These are phyloP conservation scores for Coniosporium apollinis DNA, from an alignment of 495 filamentous ascomycete species.

Conservation along the genomic window DNA sequence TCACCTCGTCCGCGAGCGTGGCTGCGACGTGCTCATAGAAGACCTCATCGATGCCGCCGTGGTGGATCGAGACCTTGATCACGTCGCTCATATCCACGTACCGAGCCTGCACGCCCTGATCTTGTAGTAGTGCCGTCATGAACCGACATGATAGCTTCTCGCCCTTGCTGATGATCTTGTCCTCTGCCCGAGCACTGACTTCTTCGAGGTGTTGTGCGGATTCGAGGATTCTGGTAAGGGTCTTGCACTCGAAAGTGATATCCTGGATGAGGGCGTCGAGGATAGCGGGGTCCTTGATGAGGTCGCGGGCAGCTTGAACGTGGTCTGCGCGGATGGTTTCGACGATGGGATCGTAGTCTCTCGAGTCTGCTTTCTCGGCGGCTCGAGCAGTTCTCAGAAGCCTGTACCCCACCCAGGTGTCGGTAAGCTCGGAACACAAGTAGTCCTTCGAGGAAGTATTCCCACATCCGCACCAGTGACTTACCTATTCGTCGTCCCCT, in stretches of 20 bases:
- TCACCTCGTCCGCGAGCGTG: conserved; percentile 47
- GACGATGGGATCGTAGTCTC: conserved; percentile 52
- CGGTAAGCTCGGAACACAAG: no score
- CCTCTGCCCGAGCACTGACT: conserved; percentile 66
- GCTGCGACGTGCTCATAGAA: conserved; percentile 63
- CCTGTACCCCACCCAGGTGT: no score
- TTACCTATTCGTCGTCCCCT: conserved; percentile 90
- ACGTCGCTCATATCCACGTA: conserved; percentile 75
- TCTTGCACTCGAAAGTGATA: conserved; percentile 56
- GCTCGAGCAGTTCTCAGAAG: conserved; percentile 53
- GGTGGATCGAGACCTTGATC: conserved; percentile 40
- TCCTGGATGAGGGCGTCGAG: conserved; percentile 37
- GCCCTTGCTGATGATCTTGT: conserved; percentile 79
- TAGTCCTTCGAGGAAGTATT: no score
- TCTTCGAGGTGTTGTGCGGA: conserved; percentile 40
- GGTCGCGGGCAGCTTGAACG: conserved; percentile 42
- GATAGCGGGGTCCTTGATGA: conserved; percentile 44
- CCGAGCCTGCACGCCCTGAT: conserved; percentile 60
- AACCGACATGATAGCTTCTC: conserved; percentile 87
- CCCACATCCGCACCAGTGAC: no score
- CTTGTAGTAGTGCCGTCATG: conserved; percentile 65
- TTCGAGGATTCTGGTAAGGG: conserved; percentile 40
- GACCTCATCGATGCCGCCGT: conserved; percentile 46
- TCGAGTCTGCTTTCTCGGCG: conserved; percentile 41
- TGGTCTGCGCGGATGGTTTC: conserved; percentile 62